Evolutionary conservation across 2,329 filamentous ascomycete genomes (phyloP).

Genomic region (Harringtonia lauricola): DNA sequence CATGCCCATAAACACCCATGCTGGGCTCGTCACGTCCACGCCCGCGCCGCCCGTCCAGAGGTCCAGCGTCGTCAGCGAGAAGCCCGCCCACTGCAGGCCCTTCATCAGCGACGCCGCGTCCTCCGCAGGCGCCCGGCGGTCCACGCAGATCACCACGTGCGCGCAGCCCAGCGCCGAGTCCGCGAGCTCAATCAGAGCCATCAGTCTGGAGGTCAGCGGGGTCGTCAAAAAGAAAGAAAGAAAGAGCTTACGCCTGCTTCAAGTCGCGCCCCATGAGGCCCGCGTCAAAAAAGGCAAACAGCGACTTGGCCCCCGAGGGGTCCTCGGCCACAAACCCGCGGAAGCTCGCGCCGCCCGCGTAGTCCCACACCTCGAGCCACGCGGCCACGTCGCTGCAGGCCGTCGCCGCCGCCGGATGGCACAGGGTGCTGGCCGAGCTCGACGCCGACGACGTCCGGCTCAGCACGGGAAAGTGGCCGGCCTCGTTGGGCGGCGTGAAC

Average conservation of each 20-base stretch:
- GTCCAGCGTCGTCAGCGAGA: constrained; percentile 70
- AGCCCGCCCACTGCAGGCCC: constrained; percentile 88
- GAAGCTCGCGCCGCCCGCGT: constrained; percentile 73
- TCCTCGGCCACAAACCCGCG: constrained; percentile 71
- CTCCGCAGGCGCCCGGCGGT: constrained; percentile 52
- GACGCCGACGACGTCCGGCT: constrained; percentile 14
- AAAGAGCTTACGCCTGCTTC: constrained; percentile 66
- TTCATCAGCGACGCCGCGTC: constrained; percentile 60
- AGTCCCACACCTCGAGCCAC: constrained; percentile 78
- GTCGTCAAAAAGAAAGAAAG: not conserved
- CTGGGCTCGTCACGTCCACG: constrained; percentile 45
- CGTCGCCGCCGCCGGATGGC: too few species aligned
- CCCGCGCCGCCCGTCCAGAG: constrained; percentile 52
- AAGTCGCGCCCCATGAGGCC: constrained; percentile 62
- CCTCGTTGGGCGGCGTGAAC: constrained; percentile 38
- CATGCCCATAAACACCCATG: constrained; percentile 83
- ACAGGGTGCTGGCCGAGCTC: too few species aligned
- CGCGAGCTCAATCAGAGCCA: constrained; percentile 83
- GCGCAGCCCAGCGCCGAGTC: constrained; percentile 65
- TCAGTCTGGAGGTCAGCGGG: constrained; percentile 42
- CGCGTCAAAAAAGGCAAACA: constrained; percentile 81
- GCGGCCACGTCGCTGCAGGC: constrained; percentile 34
- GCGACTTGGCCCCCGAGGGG: constrained; percentile 44
- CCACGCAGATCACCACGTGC: constrained; percentile 70
- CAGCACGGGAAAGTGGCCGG: constrained; percentile 23